phyloP scores from a whole-genome alignment of 768 basidiomycete species.

The Boletus huronensis region DNA sequence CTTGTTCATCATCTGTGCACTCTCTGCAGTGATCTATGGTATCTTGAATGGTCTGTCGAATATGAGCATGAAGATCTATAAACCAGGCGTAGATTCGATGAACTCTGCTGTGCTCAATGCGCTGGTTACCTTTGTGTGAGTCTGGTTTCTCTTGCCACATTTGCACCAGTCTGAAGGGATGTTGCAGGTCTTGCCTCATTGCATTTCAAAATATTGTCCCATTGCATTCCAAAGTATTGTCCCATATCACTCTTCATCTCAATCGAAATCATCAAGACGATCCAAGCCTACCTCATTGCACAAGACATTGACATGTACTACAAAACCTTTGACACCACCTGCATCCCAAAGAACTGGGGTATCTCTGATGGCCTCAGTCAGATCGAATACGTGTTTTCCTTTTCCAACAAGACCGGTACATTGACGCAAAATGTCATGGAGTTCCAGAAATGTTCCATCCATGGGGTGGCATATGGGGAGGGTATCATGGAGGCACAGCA shows the following conservation, averaged over 20 bases:
- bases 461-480: slow-evolving; percentile 85
- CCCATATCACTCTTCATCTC: slow-evolving; percentile 96
- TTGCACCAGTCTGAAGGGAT: slow-evolving; percentile 3
- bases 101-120: slow-evolving; percentile 63
- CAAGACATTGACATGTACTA: slow-evolving; percentile 98
- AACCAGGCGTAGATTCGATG: slow-evolving; percentile 61
- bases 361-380: slow-evolving; percentile 98
- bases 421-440: slow-evolving; percentile 99
- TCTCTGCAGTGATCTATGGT: slow-evolving; percentile 75
- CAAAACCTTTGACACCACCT: slow-evolving; percentile 76
- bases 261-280: slow-evolving; percentile 97
- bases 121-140: slow-evolving; percentile 88
- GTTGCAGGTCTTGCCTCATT: slow-evolving; percentile 78
- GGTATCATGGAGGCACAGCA: slow-evolving; percentile 94
- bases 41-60: slow-evolving; percentile 53
- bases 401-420: slow-evolving; percentile 94
- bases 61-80: slow-evolving; percentile 74
- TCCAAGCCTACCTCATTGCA: slow-evolving; percentile 94
- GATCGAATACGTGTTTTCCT: slow-evolving; percentile 94
- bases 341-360: slow-evolving; percentile 97
- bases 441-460: slow-evolving; percentile 91
- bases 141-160: slow-evolving; percentile 15
- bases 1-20: slow-evolving; percentile 70
- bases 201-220: slow-evolving; percentile 97
- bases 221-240: no score